Evolutionary conservation across 495 filamentous ascomycete genomes (phyloP).

Genomic region (Friedmanniomyces simplex): DNA sequence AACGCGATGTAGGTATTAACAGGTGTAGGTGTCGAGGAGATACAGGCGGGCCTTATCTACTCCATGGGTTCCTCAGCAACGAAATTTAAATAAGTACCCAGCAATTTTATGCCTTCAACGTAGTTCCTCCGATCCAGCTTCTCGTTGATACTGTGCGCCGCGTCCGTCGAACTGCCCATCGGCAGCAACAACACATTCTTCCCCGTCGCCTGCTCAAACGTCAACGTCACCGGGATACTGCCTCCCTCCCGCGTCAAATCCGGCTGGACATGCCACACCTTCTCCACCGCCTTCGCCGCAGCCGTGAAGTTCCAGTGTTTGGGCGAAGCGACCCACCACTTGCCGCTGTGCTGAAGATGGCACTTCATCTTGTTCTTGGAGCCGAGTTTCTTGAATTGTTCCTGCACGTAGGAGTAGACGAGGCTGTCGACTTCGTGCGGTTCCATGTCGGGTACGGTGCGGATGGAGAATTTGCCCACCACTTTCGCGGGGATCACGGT

Average conservation of each 20-base stretch:
- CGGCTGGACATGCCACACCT: slow-evolving; percentile 83
- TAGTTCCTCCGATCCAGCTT: slow-evolving; percentile 96
- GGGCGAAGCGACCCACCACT: slow-evolving; percentile 96
- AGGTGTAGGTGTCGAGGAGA: too few species aligned
- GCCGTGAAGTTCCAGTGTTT: slow-evolving; percentile 98
- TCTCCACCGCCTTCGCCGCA: slow-evolving; percentile 81
- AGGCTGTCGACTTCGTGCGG: slow-evolving; percentile 73
- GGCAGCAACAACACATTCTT: slow-evolving; percentile 95
- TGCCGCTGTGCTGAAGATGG: slow-evolving; percentile 73
- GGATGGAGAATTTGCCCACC: slow-evolving; percentile 93
- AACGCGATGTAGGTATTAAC: too few species aligned
- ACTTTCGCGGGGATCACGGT: slow-evolving; percentile 98
- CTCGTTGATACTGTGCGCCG: slow-evolving; percentile 94
- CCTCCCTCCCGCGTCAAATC: slow-evolving; percentile 96
- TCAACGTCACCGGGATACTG: slow-evolving; percentile 91
- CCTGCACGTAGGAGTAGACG: slow-evolving; percentile 69
- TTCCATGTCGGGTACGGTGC: slow-evolving; percentile 96
- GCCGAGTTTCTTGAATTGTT: slow-evolving; percentile 67
- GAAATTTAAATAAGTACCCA: slow-evolving; percentile 94
- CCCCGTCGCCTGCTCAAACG: slow-evolving; percentile 94
- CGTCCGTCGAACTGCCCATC: slow-evolving; percentile 95
- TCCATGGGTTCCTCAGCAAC: slow-evolving; percentile 73
- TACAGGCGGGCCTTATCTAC: background rate
- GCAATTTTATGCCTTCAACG: slow-evolving; percentile 92
- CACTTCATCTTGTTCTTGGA: slow-evolving; percentile 86